phyloP scores from a whole-genome alignment of 805 yeast genomes.

The Saccharomyces jurei region DNA sequence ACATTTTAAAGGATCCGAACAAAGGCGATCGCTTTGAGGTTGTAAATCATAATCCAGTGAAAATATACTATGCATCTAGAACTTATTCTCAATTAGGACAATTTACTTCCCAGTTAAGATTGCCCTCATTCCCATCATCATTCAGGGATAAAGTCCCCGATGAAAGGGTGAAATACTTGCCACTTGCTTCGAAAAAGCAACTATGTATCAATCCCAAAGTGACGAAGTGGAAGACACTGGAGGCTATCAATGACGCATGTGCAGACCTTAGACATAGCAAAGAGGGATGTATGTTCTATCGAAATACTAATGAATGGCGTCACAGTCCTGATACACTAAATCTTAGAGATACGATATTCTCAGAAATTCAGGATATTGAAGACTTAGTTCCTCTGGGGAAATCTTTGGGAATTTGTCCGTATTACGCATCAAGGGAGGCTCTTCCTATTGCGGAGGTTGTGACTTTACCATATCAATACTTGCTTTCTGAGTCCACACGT shows the following conservation, averaged over 20 bases:
- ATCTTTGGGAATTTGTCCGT: conserved; percentile 60
- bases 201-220: conserved; percentile 69
- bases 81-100: conserved; percentile 87
- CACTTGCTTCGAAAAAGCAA: conserved; percentile 80
- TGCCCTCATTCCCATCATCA: conserved; percentile 60
- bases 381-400: conserved; percentile 60
- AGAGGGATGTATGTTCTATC: conserved; percentile 20
- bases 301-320: conserved; percentile 35
- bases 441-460: conserved; percentile 60
- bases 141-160: conserved; percentile 29
- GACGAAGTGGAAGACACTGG: conserved; percentile 37
- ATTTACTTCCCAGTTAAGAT: conserved; percentile 60
- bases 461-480: conserved; percentile 77
- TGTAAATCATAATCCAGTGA: conserved; percentile 31
- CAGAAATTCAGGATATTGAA: conserved; percentile 68
- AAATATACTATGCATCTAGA: conserved; percentile 69
- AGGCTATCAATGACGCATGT: conserved; percentile 73
- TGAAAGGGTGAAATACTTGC: conserved; percentile 58
- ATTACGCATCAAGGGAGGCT: conserved; percentile 61
- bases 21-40: conserved; percentile 12
- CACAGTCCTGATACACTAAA: conserved; percentile 33
- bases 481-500: conserved; percentile 55
- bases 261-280: conserved; percentile 50
- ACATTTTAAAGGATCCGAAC: conserved; percentile 12
- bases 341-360: conserved; percentile 48